Evolutionary conservation across 140 eudicot genomes (phyloP).

Genomic region (Anethum foeniculum): DNA sequence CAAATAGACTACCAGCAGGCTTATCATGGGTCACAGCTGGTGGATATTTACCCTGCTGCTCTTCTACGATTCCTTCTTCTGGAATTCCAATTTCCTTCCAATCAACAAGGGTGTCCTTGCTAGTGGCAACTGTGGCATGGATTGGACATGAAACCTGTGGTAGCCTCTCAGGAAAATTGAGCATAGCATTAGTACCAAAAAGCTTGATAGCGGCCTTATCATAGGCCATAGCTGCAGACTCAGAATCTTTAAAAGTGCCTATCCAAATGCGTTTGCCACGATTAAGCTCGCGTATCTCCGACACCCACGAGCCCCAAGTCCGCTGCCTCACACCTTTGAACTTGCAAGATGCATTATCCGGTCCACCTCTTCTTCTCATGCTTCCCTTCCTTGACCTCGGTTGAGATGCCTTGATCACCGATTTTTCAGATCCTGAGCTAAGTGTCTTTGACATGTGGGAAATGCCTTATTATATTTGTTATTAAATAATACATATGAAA

Average conservation of each 20-base stretch:
- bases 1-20: constrained; percentile 51
- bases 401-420: constrained; percentile 11
- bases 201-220: constrained; percentile 56
- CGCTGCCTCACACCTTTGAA: constrained; percentile 87
- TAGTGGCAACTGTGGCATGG: background rate
- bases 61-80: background rate
- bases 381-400: constrained; percentile 49
- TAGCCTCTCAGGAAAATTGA: constrained; percentile 39
- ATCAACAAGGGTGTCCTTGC: background rate
- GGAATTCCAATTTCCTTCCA: background rate
- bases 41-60: background rate
- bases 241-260: constrained; percentile 50
- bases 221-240: constrained; percentile 65
- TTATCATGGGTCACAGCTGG: constrained; percentile 50
- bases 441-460: background rate
- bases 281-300: constrained; percentile 73
- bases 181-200: constrained; percentile 43
- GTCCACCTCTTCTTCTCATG: constrained; percentile 80
- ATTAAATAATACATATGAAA: too few relatives aligned
- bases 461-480: background rate
- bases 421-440: background rate
- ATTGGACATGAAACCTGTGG: background rate
- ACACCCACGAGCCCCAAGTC: constrained; percentile 92
- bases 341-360: constrained; percentile 54
- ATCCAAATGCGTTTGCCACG: constrained; percentile 57